Percentiles rank a stretch among this genome's conserved stretches.
Evolutionary conservation across 2,329 filamentous ascomycete genomes (phyloP).

Genomic region (Fusarium miscanthi): DNA sequence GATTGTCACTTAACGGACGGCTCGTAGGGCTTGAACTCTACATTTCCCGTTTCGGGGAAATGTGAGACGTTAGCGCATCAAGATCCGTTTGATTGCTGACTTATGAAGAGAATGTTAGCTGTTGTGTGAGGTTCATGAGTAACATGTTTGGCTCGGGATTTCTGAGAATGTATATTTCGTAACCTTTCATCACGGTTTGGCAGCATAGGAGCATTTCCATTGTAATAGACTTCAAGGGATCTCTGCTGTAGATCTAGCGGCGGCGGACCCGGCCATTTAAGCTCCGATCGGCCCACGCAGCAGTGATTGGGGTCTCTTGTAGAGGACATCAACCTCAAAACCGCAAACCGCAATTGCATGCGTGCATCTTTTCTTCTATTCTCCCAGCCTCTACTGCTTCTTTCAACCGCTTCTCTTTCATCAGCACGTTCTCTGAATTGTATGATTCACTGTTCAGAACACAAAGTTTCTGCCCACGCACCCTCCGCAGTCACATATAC

Average conservation of each 20-base stretch:
- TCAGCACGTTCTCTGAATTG: neutral
- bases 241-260: slow-evolving; percentile 15
- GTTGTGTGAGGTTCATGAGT: neutral
- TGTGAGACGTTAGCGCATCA: neutral
- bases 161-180: neutral
- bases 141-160: neutral
- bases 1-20: neutral
- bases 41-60: neutral
- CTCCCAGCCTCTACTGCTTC: neutral
- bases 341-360: neutral
- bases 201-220: neutral
- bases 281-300: slow-evolving; percentile 21
- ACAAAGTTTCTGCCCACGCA: neutral
- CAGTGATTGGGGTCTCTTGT: neutral
- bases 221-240: neutral
- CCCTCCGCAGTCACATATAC: neutral
- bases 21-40: neutral
- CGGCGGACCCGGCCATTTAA: slow-evolving; percentile 26
- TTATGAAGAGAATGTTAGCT: neutral
- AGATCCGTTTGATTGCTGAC: neutral
- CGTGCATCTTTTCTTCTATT: neutral
- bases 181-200: neutral
- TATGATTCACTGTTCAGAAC: neutral
- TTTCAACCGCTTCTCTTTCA: neutral
- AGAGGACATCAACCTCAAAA: slow-evolving; percentile 26